phyloP scores from a whole-genome alignment of 2,329 filamentous ascomycete genomes.

The Scedosporium minutisporum region DNA sequence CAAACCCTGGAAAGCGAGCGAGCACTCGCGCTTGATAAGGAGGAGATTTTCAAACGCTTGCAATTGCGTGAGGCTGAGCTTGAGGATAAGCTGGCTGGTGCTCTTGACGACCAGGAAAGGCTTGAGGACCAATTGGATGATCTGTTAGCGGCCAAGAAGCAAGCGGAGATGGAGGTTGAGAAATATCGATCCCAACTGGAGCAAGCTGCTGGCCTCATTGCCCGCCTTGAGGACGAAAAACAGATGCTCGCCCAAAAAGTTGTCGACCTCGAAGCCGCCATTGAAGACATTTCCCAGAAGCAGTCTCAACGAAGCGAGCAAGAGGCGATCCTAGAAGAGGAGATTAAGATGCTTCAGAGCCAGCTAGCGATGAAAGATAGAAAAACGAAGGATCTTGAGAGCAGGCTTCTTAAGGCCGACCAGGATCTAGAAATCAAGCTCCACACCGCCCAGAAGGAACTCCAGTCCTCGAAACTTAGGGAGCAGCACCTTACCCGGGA shows the following conservation, averaged over 20 bases:
- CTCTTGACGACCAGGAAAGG: conserved; percentile 86
- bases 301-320: conserved; percentile 67
- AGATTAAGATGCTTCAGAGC: conserved; percentile 85
- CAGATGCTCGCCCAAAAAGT: conserved; percentile 59
- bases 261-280: conserved; percentile 57
- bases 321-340: conserved; percentile 67
- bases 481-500: conserved; percentile 71
- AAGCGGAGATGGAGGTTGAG: conserved; percentile 75
- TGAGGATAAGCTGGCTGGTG: conserved; percentile 83
- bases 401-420: conserved; percentile 72
- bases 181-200: conserved; percentile 73
- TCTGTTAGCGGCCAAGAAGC: conserved; percentile 80
- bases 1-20: conserved; percentile 93
- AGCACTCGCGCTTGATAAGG: conserved; percentile 91
- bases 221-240: conserved; percentile 79
- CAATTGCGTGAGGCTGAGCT: conserved; percentile 87
- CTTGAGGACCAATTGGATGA: conserved; percentile 90
- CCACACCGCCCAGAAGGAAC: conserved; percentile 65
- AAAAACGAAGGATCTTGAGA: conserved; percentile 80
- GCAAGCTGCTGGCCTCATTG: conserved; percentile 81
- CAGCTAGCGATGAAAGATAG: conserved; percentile 82
- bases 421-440: conserved; percentile 86
- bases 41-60: conserved; percentile 96
- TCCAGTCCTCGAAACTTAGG: conserved; percentile 62
- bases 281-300: conserved; percentile 59